Base-by-base conservation (phyloP, 2,329 filamentous ascomycete genomes). In the Ophiostoma novo-ulmi region DNA sequence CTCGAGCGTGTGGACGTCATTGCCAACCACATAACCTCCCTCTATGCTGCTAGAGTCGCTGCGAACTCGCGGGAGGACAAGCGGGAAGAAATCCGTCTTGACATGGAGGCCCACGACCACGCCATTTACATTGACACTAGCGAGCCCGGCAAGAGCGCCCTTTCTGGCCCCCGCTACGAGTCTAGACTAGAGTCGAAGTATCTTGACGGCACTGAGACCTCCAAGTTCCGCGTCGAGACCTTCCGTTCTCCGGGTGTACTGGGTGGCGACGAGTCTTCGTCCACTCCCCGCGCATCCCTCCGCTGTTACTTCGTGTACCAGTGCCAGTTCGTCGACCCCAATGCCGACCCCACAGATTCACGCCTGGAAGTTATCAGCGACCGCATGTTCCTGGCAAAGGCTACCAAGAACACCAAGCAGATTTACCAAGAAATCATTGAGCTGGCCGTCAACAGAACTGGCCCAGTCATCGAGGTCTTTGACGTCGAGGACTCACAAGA, bases 231-330 rank as follows among this genome's bases (percentile, higher is more conserved):
- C 69, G 93, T 99, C 44, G 95, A 99, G 85, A 97, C 94, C 31
- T 99, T 99, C 88, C 90, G 95, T 73, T 97, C 95, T 2, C 90
- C 91, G 3, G 63, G 63, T 67, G 38, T 20, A 5, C 39, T 48
- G 10, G 94, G 91, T 73, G 88, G 90, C 41, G 84, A 98, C 61
- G 92, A 92, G 10, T 85, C 84, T 72, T 81, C 67, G 1, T 64
- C 82, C 64, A 82, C 88, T 64, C 89, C 90, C 71, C 90, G 93
- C 77, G 89, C 94, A 71, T 92, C 94, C 70, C 85, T 99, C 70
- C 91, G 95, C 73, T 99, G 95, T 84, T 99, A 99, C 84, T 99
- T 99, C 79, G 93, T 99, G 75, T 99, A 99, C 84, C 92, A 97
- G 81, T 97, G 94, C 80, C 89, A 91, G 77, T 99, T 98, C 80